Evolutionary conservation across 2,329 filamentous ascomycete genomes (phyloP).

Genomic region (Trichoderma sp.): DNA sequence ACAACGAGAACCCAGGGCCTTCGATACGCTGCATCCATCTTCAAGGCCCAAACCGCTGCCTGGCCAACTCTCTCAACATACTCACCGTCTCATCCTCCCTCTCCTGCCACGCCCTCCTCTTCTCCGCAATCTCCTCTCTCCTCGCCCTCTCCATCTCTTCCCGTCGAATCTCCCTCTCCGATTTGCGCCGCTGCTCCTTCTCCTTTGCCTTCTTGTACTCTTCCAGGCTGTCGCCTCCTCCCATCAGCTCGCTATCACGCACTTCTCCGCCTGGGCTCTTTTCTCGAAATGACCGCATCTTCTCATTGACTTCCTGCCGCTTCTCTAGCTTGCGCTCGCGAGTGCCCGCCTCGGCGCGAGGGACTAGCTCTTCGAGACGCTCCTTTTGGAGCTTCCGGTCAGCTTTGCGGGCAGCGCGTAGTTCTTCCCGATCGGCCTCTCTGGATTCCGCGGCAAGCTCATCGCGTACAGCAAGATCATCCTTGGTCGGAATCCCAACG

Average conservation of each 20-base stretch:
- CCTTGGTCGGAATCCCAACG: slow-evolving; percentile 65
- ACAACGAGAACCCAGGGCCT: not conserved
- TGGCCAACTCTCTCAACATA: slow-evolving; percentile 75
- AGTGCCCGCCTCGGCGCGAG: slow-evolving; percentile 78
- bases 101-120: slow-evolving; percentile 63
- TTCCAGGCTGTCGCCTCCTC: slow-evolving; percentile 61
- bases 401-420: slow-evolving; percentile 59
- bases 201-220: slow-evolving; percentile 68
- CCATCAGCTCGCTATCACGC: slow-evolving; percentile 70
- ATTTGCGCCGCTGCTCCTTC: slow-evolving; percentile 70
- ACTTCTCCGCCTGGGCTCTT: slow-evolving; percentile 58
- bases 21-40: not conserved
- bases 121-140: slow-evolving; percentile 76
- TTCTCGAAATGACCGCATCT: slow-evolving; percentile 71
- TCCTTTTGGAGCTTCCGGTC: slow-evolving; percentile 69
- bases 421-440: slow-evolving; percentile 49
- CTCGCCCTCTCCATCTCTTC: slow-evolving; percentile 77
- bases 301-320: slow-evolving; percentile 67
- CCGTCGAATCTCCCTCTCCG: slow-evolving; percentile 75
- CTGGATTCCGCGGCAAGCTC: slow-evolving; percentile 52
- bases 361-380: slow-evolving; percentile 74
- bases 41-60: slow-evolving; percentile 66
- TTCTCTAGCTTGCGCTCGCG: slow-evolving; percentile 86
- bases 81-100: slow-evolving; percentile 84
- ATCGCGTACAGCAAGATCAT: slow-evolving; percentile 67